phyloP scores from a whole-genome alignment of 331 rosid species.

The Acacia concinna region DNA sequence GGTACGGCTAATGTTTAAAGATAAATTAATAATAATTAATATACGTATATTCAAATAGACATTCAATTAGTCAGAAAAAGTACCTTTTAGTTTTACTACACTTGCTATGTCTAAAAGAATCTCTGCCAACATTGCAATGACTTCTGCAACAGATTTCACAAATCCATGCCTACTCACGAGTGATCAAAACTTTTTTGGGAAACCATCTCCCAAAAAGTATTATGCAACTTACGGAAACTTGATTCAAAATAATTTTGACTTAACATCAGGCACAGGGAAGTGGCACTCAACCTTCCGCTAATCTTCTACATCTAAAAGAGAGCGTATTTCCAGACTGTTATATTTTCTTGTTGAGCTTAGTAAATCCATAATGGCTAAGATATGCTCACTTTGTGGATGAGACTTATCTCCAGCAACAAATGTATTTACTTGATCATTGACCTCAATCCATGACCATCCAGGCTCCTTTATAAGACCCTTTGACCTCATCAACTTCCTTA shows the following conservation, averaged over 20 bases:
- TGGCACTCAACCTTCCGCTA: slow-evolving; percentile 21
- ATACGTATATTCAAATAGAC: neutral
- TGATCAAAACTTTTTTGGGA: neutral
- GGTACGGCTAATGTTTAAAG: slow-evolving; percentile 3
- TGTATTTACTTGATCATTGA: slow-evolving; percentile 37
- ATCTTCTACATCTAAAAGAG: slow-evolving; percentile 30
- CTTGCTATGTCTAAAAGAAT: neutral
- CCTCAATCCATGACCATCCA: slow-evolving; percentile 64
- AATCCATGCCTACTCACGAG: neutral
- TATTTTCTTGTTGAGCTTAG: slow-evolving; percentile 34
- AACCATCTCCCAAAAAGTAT: neutral
- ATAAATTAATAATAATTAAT: slow-evolving; percentile 18
- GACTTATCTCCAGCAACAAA: slow-evolving; percentile 34
- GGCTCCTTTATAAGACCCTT: slow-evolving; percentile 60
- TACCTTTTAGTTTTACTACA: neutral
- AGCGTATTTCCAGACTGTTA: slow-evolving; percentile 28
- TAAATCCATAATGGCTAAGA: slow-evolving; percentile 44
- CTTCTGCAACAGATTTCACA: neutral
- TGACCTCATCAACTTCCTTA: slow-evolving; percentile 52
- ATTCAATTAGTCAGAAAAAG: neutral
- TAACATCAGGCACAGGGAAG: neutral
- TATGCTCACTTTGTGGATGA: slow-evolving; percentile 45
- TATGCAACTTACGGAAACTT: neutral
- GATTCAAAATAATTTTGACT: neutral
- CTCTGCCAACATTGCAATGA: neutral